Evolutionary conservation across 2,329 filamentous ascomycete genomes (phyloP).

Genomic region (Pseudofabraea citricarpa): DNA sequence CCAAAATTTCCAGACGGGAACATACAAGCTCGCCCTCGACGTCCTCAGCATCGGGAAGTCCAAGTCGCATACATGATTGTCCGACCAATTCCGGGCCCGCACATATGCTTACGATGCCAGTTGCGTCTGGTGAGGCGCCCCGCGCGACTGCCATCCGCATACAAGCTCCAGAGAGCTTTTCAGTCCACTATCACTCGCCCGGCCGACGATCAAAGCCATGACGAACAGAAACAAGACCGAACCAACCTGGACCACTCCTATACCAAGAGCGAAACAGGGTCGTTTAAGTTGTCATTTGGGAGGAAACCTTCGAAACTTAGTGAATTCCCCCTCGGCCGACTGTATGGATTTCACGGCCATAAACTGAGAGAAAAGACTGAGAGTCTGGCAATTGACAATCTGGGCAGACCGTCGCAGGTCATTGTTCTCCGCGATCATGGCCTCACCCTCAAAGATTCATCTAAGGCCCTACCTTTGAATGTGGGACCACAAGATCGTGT

Average conservation of each 20-base stretch:
- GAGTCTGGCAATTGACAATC: constrained; percentile 11
- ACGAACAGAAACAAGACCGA: background rate
- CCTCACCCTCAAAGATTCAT: constrained; percentile 3
- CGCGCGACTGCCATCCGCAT: too few relatives aligned
- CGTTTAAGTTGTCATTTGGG: too few relatives aligned
- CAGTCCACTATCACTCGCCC: constrained; percentile 8
- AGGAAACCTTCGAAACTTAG: background rate
- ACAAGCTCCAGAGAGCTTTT: constrained; percentile 6
- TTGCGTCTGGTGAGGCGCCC: constrained; percentile 16
- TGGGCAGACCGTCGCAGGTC: constrained; percentile 22
- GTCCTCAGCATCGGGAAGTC: constrained; percentile 6
- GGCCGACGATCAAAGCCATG: background rate
- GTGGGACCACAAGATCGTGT: constrained; percentile 14
- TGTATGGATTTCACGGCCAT: constrained; percentile 17
- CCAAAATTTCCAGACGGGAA: constrained; percentile 1
- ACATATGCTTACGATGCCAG: constrained; percentile 29
- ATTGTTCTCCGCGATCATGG: constrained; percentile 26
- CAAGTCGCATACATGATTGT: constrained; percentile 29
- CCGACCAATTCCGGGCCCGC: constrained; percentile 15
- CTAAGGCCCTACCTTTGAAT: background rate
- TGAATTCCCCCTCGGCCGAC: constrained; percentile 1
- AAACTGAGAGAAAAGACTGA: constrained; percentile 17
- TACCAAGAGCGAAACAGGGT: too few relatives aligned
- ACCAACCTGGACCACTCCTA: too few relatives aligned
- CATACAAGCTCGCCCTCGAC: too few relatives aligned